These are phyloP conservation scores for Naumovozyma baii DNA, from an alignment of 805 yeast genomes.

Conservation along the genomic window DNA sequence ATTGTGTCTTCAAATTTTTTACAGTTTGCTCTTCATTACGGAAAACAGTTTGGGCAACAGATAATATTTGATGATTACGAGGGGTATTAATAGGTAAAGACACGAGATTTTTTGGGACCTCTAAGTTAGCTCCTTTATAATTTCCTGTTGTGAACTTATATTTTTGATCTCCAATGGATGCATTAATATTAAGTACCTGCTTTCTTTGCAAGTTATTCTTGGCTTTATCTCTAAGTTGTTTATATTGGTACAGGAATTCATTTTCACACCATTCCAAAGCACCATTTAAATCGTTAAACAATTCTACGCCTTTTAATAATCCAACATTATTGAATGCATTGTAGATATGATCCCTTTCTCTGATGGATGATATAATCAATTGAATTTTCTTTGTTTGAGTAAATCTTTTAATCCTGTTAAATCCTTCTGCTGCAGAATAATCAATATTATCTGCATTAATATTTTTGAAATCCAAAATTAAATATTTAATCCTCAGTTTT, in stretches of 20 bases:
- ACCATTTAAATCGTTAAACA: conserved; percentile 71
- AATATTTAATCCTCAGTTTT: conserved; percentile 59
- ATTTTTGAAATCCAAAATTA: conserved; percentile 76
- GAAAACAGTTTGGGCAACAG: conserved; percentile 32
- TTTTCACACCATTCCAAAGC: conserved; percentile 98
- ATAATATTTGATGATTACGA: conserved; percentile 33
- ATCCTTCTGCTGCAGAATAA: conserved; percentile 93
- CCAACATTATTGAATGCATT: conserved; percentile 77
- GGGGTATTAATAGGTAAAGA: conserved; percentile 31
- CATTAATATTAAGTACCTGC: background rate
- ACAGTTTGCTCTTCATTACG: conserved; percentile 24
- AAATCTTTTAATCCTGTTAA: conserved; percentile 74
- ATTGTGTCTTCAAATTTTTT: conserved; percentile 12
- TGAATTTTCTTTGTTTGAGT: conserved; percentile 59
- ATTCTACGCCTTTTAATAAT: conserved; percentile 47
- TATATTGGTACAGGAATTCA: conserved; percentile 48
- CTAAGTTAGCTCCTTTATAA: background rate
- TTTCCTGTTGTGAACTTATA: background rate
- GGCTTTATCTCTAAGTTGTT: conserved; percentile 26
- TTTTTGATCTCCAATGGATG: background rate
- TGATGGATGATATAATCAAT: conserved; percentile 70
- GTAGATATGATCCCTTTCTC: conserved; percentile 54
- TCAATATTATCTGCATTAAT: conserved; percentile 67
- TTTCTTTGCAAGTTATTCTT: conserved; percentile 6
- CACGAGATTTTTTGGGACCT: conserved; percentile 5